Percentiles rank a stretch among this genome's conserved stretches.
phyloP scores from a whole-genome alignment of 805 yeast genomes.

The Candida schatavii region DNA sequence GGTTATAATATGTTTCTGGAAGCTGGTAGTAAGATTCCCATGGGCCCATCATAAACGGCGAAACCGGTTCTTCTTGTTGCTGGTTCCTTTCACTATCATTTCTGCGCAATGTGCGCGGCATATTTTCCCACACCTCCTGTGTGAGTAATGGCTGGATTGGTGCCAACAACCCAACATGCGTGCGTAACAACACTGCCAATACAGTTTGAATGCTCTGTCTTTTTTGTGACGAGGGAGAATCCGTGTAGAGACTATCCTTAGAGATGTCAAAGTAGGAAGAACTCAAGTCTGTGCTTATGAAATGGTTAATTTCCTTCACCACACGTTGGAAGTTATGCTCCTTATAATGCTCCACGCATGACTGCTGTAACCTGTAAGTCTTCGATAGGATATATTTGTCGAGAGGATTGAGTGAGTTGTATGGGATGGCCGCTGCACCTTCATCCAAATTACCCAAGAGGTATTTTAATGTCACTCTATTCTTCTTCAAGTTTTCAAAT shows the following conservation, averaged over 20 bases:
- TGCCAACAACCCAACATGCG: constrained; percentile 64
- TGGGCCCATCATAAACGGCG: constrained; percentile 50
- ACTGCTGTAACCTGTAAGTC: constrained; percentile 45
- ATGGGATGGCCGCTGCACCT: constrained; percentile 33
- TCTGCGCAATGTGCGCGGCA: constrained; percentile 39
- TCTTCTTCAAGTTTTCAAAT: constrained; percentile 75
- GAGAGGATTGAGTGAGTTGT: constrained; percentile 34
- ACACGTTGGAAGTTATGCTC: constrained; percentile 67
- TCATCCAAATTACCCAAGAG: constrained; percentile 72
- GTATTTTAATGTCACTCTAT: constrained; percentile 77
- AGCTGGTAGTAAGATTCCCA: constrained; percentile 25
- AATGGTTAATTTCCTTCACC: constrained; percentile 63
- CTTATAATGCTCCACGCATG: constrained; percentile 45
- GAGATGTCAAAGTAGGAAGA: constrained; percentile 82
- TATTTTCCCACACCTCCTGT: constrained; percentile 82
- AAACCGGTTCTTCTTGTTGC: constrained; percentile 17
- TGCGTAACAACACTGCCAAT: constrained; percentile 52
- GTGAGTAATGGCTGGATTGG: constrained; percentile 83
- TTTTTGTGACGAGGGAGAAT: constrained; percentile 40
- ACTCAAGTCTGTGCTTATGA: constrained; percentile 73
- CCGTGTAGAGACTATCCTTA: constrained; percentile 85
- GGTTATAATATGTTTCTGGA: constrained; percentile 33
- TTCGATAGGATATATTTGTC: constrained; percentile 66
- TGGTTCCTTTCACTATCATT: too few relatives aligned
- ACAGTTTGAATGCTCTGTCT: constrained; percentile 69